phyloP scores from a whole-genome alignment of 129 eudicot species.

The Oenanthe sinensis region DNA sequence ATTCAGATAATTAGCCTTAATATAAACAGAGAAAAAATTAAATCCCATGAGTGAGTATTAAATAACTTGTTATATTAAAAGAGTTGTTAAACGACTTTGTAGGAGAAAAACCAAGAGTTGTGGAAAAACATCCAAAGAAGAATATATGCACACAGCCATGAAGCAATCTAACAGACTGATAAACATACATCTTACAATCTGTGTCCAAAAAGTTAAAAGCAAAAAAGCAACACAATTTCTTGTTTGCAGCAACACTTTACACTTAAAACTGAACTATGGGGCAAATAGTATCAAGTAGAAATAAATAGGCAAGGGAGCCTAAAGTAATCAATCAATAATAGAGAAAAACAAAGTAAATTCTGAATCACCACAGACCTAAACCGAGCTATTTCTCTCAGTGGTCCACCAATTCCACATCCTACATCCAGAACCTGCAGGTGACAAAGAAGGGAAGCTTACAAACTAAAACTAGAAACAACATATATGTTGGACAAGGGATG shows the following conservation, averaged over 20 bases:
- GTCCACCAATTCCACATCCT: constrained; percentile 98
- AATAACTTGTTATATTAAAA: not conserved
- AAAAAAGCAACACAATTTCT: not conserved
- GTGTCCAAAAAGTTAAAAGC: not conserved
- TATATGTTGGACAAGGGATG: not conserved
- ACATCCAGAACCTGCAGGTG: constrained; percentile 76
- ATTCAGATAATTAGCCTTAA: not conserved
- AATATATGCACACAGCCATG: not conserved
- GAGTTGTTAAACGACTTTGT: not conserved
- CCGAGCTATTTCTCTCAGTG: constrained; percentile 88
- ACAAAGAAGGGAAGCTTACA: constrained; percentile 12
- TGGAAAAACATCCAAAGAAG: not conserved
- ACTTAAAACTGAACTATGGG: not conserved
- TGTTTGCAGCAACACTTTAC: not conserved
- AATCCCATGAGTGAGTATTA: not conserved
- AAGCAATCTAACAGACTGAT: not conserved
- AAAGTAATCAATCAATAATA: not conserved
- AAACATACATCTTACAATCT: not conserved
- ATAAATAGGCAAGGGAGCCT: not conserved
- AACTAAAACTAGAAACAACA: constrained; percentile 8
- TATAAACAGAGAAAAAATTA: not conserved
- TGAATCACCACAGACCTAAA: constrained; percentile 51
- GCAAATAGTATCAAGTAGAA: not conserved
- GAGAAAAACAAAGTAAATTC: not conserved
- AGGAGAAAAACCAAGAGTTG: not conserved